Percentiles rank a stretch among this genome's conserved stretches.
Conservation (phyloP, 352 stramenopile genomes). For the Globisporangium spinosum region DNA sequence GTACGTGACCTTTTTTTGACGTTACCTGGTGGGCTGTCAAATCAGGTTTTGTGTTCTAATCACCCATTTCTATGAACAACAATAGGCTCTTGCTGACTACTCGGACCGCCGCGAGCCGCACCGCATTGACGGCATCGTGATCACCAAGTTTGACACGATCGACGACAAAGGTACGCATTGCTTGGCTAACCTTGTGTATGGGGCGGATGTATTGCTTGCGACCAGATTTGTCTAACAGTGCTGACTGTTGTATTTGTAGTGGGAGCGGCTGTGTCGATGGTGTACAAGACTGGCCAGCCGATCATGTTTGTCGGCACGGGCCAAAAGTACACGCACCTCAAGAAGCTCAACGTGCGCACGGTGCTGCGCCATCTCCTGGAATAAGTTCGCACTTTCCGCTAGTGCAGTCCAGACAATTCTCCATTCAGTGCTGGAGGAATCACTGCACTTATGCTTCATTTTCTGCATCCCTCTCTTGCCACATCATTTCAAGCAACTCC, state of each 20-base stretch:
- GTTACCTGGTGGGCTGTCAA: background rate
- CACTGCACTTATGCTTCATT: background rate
- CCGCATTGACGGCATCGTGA: constrained; percentile 97
- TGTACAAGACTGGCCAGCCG: constrained; percentile 97
- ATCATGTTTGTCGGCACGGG: constrained; percentile 99
- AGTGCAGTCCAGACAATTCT: background rate
- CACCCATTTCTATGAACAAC: background rate
- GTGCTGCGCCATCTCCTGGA: constrained; percentile 95
- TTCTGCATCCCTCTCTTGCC: background rate
- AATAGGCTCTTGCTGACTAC: constrained; percentile 86
- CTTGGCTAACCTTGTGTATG: background rate
- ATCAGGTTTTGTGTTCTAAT: background rate
- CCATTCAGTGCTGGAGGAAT: background rate
- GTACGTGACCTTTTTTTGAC: constrained; percentile 29
- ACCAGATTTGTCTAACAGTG: background rate
- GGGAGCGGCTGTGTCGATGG: constrained; percentile 98
- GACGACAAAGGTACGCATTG: constrained; percentile 92
- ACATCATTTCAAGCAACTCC: no score
- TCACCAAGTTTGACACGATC: constrained; percentile 99
- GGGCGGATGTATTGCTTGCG: background rate
- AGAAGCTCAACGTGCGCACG: constrained; percentile 95
- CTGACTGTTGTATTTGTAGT: constrained; percentile 50
- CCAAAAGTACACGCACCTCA: constrained; percentile 99
- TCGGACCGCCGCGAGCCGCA: constrained; percentile 81
- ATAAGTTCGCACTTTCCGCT: constrained; percentile 29